phyloP scores from a whole-genome alignment of 1,284 basidiomycete genomes.

The Boletus sp. region DNA sequence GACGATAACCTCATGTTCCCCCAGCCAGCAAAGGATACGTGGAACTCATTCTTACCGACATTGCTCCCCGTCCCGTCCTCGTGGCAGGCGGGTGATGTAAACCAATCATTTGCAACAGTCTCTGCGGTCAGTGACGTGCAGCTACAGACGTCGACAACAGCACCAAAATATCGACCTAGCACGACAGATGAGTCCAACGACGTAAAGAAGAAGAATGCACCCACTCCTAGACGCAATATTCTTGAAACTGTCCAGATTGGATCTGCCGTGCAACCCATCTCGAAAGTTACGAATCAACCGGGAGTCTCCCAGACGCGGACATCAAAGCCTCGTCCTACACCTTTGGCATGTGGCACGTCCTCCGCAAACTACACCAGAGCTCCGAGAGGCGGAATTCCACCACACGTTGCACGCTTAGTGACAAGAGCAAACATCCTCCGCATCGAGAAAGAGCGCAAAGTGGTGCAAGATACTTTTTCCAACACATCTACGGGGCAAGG shows the following conservation, averaged over 20 bases:
- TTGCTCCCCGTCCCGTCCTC: neutral
- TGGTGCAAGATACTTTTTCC: conserved; percentile 21
- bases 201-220: neutral
- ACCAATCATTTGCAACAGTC: neutral
- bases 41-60: conserved; percentile 12
- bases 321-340: conserved; percentile 14
- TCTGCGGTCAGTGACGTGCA: neutral
- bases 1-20: conserved; percentile 22
- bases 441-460: conserved; percentile 31
- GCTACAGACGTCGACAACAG: neutral
- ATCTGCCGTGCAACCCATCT: neutral
- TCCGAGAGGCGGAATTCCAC: conserved; percentile 38
- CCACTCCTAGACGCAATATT: neutral
- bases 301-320: conserved; percentile 3
- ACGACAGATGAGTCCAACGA: neutral
- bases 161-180: neutral
- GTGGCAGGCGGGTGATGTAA: neutral
- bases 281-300: neutral
- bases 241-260: conserved; percentile 9
- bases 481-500: conserved; percentile 2
- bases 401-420: conserved; percentile 36
- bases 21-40: conserved; percentile 7
- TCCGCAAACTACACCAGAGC: conserved; percentile 19
- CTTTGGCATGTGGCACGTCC: neutral
- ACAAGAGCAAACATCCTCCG: conserved; percentile 34